Conservation (phyloP, 2,329 filamentous ascomycete species). For the Pseudopyrenochaeta lycopersici region DNA sequence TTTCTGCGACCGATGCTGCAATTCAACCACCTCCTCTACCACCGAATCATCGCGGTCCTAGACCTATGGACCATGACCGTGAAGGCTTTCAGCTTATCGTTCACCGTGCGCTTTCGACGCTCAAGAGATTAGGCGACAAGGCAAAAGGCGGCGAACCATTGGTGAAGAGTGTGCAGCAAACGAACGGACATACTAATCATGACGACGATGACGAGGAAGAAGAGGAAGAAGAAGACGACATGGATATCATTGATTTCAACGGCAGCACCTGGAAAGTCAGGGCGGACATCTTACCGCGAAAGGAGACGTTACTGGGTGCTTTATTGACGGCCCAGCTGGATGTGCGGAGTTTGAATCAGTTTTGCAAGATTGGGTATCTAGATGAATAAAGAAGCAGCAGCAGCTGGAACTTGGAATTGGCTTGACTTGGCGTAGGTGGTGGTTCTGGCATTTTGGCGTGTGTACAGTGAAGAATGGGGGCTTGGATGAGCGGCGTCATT, state of each 20-base stretch:
- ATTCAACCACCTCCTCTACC: conserved; percentile 37
- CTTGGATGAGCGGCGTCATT: neutral
- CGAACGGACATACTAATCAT: conserved; percentile 36
- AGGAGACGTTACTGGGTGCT: conserved; percentile 56
- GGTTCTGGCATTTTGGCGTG: neutral
- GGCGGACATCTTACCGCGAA: conserved; percentile 55
- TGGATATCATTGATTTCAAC: conserved; percentile 44
- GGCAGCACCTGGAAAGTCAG: conserved; percentile 46
- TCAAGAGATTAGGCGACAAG: conserved; percentile 58
- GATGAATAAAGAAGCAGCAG: conserved; percentile 32
- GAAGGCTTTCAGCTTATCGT: conserved; percentile 52
- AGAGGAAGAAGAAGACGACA: conserved; percentile 40
- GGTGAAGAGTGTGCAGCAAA: conserved; percentile 34
- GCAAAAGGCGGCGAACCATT: conserved; percentile 46
- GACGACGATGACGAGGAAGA: conserved; percentile 33
- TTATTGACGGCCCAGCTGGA: conserved; percentile 56
- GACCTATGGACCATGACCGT: conserved; percentile 44
- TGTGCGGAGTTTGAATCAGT: conserved; percentile 53
- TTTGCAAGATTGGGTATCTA: conserved; percentile 50
- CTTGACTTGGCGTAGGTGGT: neutral
- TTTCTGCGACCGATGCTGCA: conserved; percentile 54
- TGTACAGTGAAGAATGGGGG: neutral
- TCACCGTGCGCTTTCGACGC: conserved; percentile 57
- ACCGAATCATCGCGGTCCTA: conserved; percentile 41
- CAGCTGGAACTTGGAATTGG: neutral